Evolutionary conservation across 768 basidiomycete species (phyloP).

Genomic region (Serpula lacrymans): DNA sequence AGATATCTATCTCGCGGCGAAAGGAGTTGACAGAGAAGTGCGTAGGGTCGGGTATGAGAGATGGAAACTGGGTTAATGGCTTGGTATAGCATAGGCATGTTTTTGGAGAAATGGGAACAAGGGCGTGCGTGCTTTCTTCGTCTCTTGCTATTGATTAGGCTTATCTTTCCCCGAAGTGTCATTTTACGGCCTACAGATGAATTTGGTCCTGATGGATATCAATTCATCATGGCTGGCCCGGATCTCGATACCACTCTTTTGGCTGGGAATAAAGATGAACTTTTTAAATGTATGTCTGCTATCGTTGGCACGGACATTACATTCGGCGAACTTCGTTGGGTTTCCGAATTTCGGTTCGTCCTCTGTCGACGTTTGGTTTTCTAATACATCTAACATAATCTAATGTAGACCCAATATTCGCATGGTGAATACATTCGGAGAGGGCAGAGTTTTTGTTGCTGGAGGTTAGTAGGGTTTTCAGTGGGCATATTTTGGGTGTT

Average conservation of each 20-base stretch:
- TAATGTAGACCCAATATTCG: slow-evolving; percentile 11
- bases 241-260: slow-evolving; percentile 18
- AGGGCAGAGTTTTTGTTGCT: slow-evolving; percentile 12
- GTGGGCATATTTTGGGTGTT: too few relatives aligned
- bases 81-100: slow-evolving; percentile 42
- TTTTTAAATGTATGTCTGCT: slow-evolving; percentile 13
- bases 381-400: not conserved
- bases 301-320: slow-evolving; percentile 22
- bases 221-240: slow-evolving; percentile 25
- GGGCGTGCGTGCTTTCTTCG: slow-evolving; percentile 24
- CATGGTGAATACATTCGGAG: slow-evolving; percentile 11
- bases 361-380: not conserved
- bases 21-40: slow-evolving; percentile 39
- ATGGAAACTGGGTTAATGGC: not conserved
- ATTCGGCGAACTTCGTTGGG: slow-evolving; percentile 20
- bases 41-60: slow-evolving; percentile 6
- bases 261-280: slow-evolving; percentile 13
- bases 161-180: slow-evolving; percentile 16
- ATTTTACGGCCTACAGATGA: slow-evolving; percentile 32
- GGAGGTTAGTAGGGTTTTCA: slow-evolving; percentile 10
- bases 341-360: slow-evolving; percentile 18
- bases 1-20: slow-evolving; percentile 32
- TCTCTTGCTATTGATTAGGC: not conserved
- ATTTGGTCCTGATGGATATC: slow-evolving; percentile 23
- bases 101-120: slow-evolving; percentile 38